Conservation (phyloP, 1,284 basidiomycete species). For the Limonomyces culmigenus region DNA sequence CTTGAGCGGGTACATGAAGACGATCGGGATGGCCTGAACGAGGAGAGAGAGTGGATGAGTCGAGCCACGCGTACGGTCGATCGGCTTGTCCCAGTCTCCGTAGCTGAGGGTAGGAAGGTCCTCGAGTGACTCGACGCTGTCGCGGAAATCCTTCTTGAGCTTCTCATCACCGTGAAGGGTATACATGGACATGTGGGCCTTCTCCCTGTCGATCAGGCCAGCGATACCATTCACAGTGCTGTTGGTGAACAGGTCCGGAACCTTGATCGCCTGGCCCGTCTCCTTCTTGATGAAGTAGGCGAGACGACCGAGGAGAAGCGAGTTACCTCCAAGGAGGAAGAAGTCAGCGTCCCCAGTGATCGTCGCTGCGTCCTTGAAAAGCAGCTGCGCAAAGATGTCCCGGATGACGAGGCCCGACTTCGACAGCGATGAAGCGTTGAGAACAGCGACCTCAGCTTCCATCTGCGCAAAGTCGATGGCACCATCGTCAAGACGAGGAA, state of each 20-base stretch:
- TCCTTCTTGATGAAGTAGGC: conserved; percentile 22
- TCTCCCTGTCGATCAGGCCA: conserved; percentile 16
- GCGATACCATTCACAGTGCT: conserved; percentile 25
- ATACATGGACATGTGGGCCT: conserved; percentile 2
- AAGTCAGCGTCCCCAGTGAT: conserved; percentile 23
- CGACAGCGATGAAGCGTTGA: conserved; percentile 16
- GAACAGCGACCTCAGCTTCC: conserved; percentile 14
- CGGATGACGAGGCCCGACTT: conserved; percentile 18
- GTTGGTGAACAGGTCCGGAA: conserved; percentile 22
- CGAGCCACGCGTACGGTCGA: conserved; percentile 14
- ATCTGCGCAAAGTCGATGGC: conserved; percentile 19
- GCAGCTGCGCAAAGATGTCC: conserved; percentile 22
- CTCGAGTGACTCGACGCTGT: conserved; percentile 1
- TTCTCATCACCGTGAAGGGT: conserved; percentile 1
- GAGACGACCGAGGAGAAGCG: conserved; percentile 25
- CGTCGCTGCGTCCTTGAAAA: conserved; percentile 17
- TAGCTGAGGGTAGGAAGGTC: not conserved
- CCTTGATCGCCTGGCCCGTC: conserved; percentile 19
- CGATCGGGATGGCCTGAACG: conserved; percentile 22
- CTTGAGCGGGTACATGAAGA: conserved; percentile 27
- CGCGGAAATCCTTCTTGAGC: not conserved
- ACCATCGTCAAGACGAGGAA: conserved; percentile 10
- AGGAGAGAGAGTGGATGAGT: conserved; percentile 20
- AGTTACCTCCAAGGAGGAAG: conserved; percentile 28
- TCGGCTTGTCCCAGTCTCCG: conserved; percentile 5